phyloP scores from a whole-genome alignment of 1,139 yeast species.

The Arxiozyma slooffiae region DNA sequence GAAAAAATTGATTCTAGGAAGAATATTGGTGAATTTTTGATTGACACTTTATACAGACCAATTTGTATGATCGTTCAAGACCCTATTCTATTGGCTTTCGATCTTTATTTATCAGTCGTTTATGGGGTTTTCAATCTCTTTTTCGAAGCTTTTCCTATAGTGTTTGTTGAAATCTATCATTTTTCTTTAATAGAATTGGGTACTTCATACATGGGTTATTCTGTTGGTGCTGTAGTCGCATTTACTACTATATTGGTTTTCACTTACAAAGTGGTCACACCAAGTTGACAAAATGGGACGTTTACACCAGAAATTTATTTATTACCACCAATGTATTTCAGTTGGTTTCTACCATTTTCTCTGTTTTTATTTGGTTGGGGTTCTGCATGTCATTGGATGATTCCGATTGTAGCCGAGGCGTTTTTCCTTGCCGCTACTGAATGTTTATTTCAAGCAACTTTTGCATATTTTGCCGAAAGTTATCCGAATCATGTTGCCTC shows the following conservation, averaged over 20 bases:
- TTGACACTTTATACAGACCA: constrained; percentile 44
- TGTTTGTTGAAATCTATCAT: constrained; percentile 36
- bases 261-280: constrained; percentile 8
- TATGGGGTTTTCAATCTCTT: constrained; percentile 48
- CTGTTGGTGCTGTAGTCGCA: constrained; percentile 17
- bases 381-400: constrained; percentile 38
- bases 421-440: constrained; percentile 35
- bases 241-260: constrained; percentile 11
- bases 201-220: constrained; percentile 18
- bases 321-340: constrained; percentile 12
- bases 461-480: constrained; percentile 28
- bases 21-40: constrained; percentile 26
- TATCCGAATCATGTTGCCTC: constrained; percentile 43
- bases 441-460: constrained; percentile 35
- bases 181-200: constrained; percentile 33
- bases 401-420: constrained; percentile 35
- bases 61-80: constrained; percentile 33
- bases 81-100: constrained; percentile 17
- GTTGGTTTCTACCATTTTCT: constrained; percentile 14
- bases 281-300: constrained; percentile 9
- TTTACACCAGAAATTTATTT: constrained; percentile 16
- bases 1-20: constrained; percentile 29
- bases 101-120: constrained; percentile 40
- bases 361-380: constrained; percentile 37
- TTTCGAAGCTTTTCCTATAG: constrained; percentile 56